Evolutionary conservation across 345 rosid genomes (phyloP).

Genomic region (Erucastrum elatum): DNA sequence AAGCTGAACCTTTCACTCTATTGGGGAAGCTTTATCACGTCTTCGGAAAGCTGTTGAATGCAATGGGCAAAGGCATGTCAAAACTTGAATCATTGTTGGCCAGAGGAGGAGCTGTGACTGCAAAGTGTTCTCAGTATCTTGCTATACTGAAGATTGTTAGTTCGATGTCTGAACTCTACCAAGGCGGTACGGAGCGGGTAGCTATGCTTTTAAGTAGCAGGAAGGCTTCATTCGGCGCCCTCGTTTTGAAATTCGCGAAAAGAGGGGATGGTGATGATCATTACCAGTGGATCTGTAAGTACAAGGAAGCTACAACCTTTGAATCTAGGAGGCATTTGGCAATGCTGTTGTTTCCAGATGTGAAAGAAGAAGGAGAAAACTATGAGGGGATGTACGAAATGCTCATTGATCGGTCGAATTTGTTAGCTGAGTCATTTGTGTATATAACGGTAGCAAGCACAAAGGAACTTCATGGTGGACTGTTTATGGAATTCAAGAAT

Average conservation of each 20-base stretch:
- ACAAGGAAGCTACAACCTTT: slow-evolving; percentile 75
- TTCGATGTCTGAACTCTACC: slow-evolving; percentile 59
- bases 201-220: slow-evolving; percentile 48
- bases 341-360: slow-evolving; percentile 86
- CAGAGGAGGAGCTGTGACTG: slow-evolving; percentile 27
- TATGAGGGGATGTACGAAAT: slow-evolving; percentile 88
- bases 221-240: slow-evolving; percentile 54
- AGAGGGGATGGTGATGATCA: slow-evolving; percentile 43
- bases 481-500: slow-evolving; percentile 89
- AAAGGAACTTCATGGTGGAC: slow-evolving; percentile 65
- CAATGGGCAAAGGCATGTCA: slow-evolving; percentile 58
- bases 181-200: slow-evolving; percentile 53
- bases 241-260: slow-evolving; percentile 63
- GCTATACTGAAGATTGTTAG: slow-evolving; percentile 69
- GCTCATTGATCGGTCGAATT: slow-evolving; percentile 90
- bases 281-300: slow-evolving; percentile 75
- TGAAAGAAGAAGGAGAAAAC: slow-evolving; percentile 49
- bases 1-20: slow-evolving; percentile 27
- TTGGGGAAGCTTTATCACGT: slow-evolving; percentile 48
- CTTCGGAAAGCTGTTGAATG: slow-evolving; percentile 43
- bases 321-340: slow-evolving; percentile 83
- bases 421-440: slow-evolving; percentile 84
- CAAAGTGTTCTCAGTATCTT: slow-evolving; percentile 61
- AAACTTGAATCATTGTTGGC: slow-evolving; percentile 46
- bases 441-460: slow-evolving; percentile 67